Evolutionary conservation across 352 stramenopile species (phyloP).

Genomic region (Phytophthora chlamydospora): DNA sequence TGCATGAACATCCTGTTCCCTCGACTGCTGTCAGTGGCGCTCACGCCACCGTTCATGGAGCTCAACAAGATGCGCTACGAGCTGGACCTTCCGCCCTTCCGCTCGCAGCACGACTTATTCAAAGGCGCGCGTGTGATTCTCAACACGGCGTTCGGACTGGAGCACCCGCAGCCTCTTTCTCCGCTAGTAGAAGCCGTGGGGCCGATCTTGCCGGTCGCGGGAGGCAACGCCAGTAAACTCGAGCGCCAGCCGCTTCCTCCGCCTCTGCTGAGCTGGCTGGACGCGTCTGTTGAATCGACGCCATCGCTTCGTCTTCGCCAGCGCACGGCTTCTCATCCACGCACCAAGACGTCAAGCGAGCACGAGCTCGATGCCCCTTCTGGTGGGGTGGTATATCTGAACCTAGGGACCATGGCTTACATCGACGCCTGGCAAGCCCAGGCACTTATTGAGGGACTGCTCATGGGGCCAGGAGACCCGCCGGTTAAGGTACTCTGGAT

Average conservation of each 20-base stretch:
- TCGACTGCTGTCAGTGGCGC: conserved; percentile 77
- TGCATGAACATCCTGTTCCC: conserved; percentile 92
- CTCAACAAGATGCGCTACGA: conserved; percentile 88
- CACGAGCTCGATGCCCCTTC: conserved; percentile 17
- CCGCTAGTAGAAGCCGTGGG: conserved; percentile 82
- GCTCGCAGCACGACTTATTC: conserved; percentile 90
- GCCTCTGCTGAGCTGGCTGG: conserved; percentile 51
- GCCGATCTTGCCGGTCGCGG: conserved; percentile 60
- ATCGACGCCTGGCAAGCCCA: conserved; percentile 84
- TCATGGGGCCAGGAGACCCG: conserved; percentile 44
- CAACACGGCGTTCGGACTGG: conserved; percentile 89
- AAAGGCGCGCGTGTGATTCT: conserved; percentile 83
- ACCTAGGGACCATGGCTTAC: conserved; percentile 80
- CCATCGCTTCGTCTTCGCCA: conserved; percentile 36
- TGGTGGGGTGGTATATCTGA: conserved; percentile 70
- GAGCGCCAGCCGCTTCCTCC: conserved; percentile 38
- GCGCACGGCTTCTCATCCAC: conserved; percentile 23
- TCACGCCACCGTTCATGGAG: conserved; percentile 91
- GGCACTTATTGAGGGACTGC: conserved; percentile 70
- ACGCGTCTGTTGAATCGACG: conserved; percentile 25
- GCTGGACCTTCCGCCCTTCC: conserved; percentile 69
- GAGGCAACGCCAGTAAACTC: conserved; percentile 40
- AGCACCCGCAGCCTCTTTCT: conserved; percentile 79
- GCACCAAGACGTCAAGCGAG: conserved; percentile 14
- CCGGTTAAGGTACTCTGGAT: conserved; percentile 76